Base-by-base conservation (phyloP, 805 yeast species). In the Cyberlindnera maritima region DNA sequence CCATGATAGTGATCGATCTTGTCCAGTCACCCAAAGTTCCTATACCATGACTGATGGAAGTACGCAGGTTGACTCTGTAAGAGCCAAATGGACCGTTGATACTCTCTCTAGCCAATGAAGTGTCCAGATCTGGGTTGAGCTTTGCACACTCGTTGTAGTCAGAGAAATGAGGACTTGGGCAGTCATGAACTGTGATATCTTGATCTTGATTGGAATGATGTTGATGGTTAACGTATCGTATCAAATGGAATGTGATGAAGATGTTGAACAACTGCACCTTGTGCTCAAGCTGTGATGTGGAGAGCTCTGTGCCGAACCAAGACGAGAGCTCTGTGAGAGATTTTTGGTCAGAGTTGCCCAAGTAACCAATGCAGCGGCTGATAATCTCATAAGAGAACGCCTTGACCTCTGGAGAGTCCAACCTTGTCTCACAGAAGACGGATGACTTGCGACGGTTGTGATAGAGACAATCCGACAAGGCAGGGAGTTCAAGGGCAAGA, bases 191-290 rank as follows among this genome's bases (percentile, higher is more conserved):
- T 4, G 29, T 10, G 3, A 4, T 6, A 21, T 29, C 17, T n/a
- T n/a, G n/a, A 7, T 23, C 12, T 3, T 17, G 32, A 8, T 18
- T 32, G 7, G 12, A 13, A 5, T 21, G 31, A 19, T 28, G 8
- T 12, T 32, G 34, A 34, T 39, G 40, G 58, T 62, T 75, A 52
- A 75, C 69, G 44, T 79, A 70, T 48, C 80, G 72, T 35, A 81
- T 76, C 45, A 91, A 68, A 38, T 88, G 88, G 59, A 86, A 88
- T 0, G 95, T 85, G 32, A 90, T 75, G 64, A 85, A 89, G 19
- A 88, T 70, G 58, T 90, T 91, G 41, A 88, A 57, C 28, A 85
- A 67, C 34, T 88, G 88, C 0, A 89, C 76, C 54, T 83, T 81
- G 2, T 63, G 58, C 10, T 63, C 61, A 52, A 85, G 84, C 9